Evolutionary conservation across 441 rosid species (phyloP).

Genomic region (Rhodomyrtus psidioides): DNA sequence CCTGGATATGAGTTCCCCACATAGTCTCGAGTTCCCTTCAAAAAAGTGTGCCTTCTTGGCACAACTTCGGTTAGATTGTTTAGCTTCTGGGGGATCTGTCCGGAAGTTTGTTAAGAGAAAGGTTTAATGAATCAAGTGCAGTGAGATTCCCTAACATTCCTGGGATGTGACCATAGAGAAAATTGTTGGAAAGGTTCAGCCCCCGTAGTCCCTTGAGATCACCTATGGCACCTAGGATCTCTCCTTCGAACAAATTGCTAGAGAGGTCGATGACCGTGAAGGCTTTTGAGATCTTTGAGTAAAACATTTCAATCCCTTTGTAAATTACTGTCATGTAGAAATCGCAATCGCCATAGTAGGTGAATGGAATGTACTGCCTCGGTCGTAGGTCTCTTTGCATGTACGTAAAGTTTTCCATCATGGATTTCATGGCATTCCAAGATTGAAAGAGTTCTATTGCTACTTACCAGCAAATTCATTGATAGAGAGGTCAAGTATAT

Average conservation of each 20-base stretch:
- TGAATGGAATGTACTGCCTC: fast-evolving
- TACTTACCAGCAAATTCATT: neutral
- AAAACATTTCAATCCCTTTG: too few relatives aligned
- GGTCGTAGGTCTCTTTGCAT: neutral
- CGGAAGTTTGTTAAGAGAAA: neutral
- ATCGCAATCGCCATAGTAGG: too few relatives aligned
- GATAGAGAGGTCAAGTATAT: neutral
- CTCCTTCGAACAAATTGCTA: neutral
- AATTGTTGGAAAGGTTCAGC: neutral
- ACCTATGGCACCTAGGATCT: neutral
- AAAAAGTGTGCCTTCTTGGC: neutral
- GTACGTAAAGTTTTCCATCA: neutral
- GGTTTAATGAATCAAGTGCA: neutral
- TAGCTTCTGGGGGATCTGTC: neutral
- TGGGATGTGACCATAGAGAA: neutral
- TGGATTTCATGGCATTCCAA: too few relatives aligned
- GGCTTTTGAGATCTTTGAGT: too few relatives aligned
- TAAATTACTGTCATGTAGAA: too few relatives aligned
- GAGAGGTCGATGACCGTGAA: too few relatives aligned
- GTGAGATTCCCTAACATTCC: neutral
- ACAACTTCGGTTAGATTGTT: neutral
- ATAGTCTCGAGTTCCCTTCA: neutral
- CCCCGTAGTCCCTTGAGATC: neutral
- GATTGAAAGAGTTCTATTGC: too few relatives aligned
- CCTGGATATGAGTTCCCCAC: neutral